phyloP scores from a whole-genome alignment of 805 yeast species.

The Candida cerambycidarum region DNA sequence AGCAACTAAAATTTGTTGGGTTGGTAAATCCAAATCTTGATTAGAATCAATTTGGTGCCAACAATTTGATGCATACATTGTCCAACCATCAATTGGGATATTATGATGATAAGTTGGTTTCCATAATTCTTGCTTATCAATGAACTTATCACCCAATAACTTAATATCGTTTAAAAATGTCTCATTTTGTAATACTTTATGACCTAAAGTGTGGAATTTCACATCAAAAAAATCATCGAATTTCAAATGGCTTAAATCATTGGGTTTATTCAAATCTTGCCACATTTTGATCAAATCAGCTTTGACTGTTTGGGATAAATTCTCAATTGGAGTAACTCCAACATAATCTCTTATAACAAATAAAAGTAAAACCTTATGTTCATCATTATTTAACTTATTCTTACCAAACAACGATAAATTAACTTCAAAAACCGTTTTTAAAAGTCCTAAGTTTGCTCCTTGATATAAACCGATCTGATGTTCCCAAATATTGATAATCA shows the following conservation, averaged over 20 bases:
- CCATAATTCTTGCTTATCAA: conserved; percentile 47
- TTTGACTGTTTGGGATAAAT: conserved; percentile 65
- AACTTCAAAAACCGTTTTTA: conserved; percentile 95
- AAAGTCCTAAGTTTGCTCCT: conserved; percentile 94
- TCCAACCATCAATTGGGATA: conserved; percentile 96
- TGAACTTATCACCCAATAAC: conserved; percentile 62
- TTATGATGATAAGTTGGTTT: conserved; percentile 73
- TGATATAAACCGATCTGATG: conserved; percentile 95
- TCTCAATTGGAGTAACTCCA: conserved; percentile 79
- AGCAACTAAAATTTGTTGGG: conserved; percentile 94
- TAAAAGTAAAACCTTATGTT: conserved; percentile 65
- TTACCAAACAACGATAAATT: conserved; percentile 81
- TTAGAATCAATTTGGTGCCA: conserved; percentile 94
- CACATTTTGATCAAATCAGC: conserved; percentile 77
- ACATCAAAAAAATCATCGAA: conserved; percentile 82
- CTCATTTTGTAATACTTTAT: conserved; percentile 78
- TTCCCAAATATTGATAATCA: conserved; percentile 95
- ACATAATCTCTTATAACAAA: conserved; percentile 93
- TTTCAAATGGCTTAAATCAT: conserved; percentile 50
- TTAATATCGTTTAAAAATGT: conserved; percentile 62
- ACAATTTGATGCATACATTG: conserved; percentile 81
- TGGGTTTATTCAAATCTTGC: conserved; percentile 74
- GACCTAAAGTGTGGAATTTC: conserved; percentile 77
- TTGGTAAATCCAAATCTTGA: conserved; percentile 93
- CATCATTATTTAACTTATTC: conserved; percentile 34